These are phyloP conservation scores for Hansenula sp. DNA, from an alignment of 1,139 yeast genomes.

Conservation along the genomic window DNA sequence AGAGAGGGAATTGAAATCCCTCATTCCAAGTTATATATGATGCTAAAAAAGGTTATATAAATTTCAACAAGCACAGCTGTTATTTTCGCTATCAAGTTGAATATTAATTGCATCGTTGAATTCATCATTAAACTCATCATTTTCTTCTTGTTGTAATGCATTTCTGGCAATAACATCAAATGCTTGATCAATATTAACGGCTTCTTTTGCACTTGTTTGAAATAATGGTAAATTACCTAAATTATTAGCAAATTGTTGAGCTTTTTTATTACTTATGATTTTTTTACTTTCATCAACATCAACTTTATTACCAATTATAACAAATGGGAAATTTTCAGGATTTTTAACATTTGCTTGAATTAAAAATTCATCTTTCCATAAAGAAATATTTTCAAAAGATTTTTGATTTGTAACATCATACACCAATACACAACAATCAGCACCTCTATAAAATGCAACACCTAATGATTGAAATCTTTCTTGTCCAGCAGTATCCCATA, in stretches of 20 bases:
- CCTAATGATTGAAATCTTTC: conserved; percentile 96
- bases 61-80: conserved; percentile 69
- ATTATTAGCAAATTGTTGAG: conserved; percentile 79
- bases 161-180: conserved; percentile 94
- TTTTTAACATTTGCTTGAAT: conserved; percentile 90
- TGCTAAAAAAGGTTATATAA: background rate
- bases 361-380: conserved; percentile 95
- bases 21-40: too few relatives aligned
- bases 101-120: conserved; percentile 95
- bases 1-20: background rate
- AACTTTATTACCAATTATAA: conserved; percentile 89
- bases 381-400: conserved; percentile 81
- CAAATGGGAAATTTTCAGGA: conserved; percentile 94
- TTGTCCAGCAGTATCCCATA: conserved; percentile 99
- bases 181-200: conserved; percentile 90
- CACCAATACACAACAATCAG: conserved; percentile 95
- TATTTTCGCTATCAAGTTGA: conserved; percentile 77
- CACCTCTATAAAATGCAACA: conserved; percentile 96
- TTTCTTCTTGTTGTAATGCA: conserved; percentile 89
- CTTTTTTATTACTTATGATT: conserved; percentile 76
- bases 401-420: conserved; percentile 92
- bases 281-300: conserved; percentile 92
- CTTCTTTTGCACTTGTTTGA: conserved; percentile 92
- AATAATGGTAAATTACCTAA: conserved; percentile 90
- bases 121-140: conserved; percentile 86